phyloP scores from a whole-genome alignment of 2,329 filamentous ascomycete species.

The Alternaria angustiovoidea region DNA sequence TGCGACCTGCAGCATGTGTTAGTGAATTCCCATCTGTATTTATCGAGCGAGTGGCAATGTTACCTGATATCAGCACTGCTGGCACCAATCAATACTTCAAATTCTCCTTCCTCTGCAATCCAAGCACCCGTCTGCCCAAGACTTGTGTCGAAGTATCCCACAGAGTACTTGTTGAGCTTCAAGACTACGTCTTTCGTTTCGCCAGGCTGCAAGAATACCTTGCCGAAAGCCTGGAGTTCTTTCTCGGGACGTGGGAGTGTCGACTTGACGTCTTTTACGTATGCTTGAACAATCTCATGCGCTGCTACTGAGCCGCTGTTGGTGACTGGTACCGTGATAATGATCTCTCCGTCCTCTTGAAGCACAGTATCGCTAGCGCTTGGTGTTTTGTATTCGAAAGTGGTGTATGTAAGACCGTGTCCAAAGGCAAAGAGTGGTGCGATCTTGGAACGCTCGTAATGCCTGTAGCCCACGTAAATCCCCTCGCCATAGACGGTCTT shows the following conservation, averaged over 20 bases:
- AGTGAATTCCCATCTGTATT: constrained; percentile 7
- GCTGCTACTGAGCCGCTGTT: constrained; percentile 67
- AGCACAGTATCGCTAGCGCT: constrained; percentile 61
- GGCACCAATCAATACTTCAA: constrained; percentile 68
- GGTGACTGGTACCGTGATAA: constrained; percentile 59
- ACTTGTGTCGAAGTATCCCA: constrained; percentile 69
- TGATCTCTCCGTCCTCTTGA: constrained; percentile 55
- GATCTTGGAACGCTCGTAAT: constrained; percentile 71
- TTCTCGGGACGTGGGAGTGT: constrained; percentile 72
- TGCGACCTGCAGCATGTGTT: constrained; percentile 52
- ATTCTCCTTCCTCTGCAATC: constrained; percentile 72
- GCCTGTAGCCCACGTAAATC: constrained; percentile 75
- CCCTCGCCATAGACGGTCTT: constrained; percentile 76
- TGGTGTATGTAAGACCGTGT: constrained; percentile 80
- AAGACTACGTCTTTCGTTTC: constrained; percentile 47
- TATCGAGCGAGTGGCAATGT: constrained; percentile 31
- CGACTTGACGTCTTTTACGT: constrained; percentile 70
- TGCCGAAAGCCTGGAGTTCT: constrained; percentile 73
- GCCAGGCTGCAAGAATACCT: constrained; percentile 48
- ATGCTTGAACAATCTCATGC: constrained; percentile 72
- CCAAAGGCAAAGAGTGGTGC: constrained; percentile 77
- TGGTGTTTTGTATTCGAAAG: constrained; percentile 69
- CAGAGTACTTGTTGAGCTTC: constrained; percentile 56
- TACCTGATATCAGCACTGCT: constrained; percentile 71
- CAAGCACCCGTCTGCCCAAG: constrained; percentile 59